A percentile compares a stretch with the other conserved stretches of the same genome.
These are phyloP conservation scores for Barnettozyma californica DNA, from an alignment of 805 yeast genomes.

Conservation along the genomic window DNA sequence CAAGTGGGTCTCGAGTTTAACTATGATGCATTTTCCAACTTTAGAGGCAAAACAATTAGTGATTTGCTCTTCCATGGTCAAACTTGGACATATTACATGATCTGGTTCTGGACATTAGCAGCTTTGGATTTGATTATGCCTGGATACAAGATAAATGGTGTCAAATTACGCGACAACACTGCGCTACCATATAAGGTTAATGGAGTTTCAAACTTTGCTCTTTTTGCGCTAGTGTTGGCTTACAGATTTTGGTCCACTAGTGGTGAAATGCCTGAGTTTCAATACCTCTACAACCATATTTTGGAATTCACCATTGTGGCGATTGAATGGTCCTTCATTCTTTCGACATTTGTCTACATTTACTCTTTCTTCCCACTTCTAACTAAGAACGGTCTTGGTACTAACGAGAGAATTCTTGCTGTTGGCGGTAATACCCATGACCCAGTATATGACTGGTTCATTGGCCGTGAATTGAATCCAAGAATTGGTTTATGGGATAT, in stretches of 20 bases:
- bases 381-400: conserved; percentile 43
- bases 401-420: conserved; percentile 70
- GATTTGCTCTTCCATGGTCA: conserved; percentile 35
- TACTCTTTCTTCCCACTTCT: conserved; percentile 59
- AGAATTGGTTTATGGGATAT: conserved; percentile 81
- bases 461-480: conserved; percentile 95
- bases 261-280: conserved; percentile 71
- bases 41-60: conserved; percentile 29
- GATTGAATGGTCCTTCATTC: conserved; percentile 53
- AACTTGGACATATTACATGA: conserved; percentile 59
- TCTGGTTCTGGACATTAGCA: conserved; percentile 69
- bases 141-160: conserved; percentile 61
- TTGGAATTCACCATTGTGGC: conserved; percentile 60
- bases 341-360: conserved; percentile 63
- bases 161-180: conserved; percentile 70
- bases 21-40: conserved; percentile 30
- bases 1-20: conserved; percentile 44
- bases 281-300: conserved; percentile 64
- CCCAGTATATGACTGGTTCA: conserved; percentile 84
- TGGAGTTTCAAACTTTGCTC: conserved; percentile 54
- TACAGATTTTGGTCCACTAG: conserved; percentile 48
- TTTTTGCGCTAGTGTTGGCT: conserved; percentile 35
- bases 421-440: conserved; percentile 82
- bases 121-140: conserved; percentile 62
- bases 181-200: conserved; percentile 72